Evolutionary conservation across 192 early-diverging fungal genomes (phyloP), one percentile per base, ranked within the genome.

Genomic region (Coemansia furcata): DNA sequence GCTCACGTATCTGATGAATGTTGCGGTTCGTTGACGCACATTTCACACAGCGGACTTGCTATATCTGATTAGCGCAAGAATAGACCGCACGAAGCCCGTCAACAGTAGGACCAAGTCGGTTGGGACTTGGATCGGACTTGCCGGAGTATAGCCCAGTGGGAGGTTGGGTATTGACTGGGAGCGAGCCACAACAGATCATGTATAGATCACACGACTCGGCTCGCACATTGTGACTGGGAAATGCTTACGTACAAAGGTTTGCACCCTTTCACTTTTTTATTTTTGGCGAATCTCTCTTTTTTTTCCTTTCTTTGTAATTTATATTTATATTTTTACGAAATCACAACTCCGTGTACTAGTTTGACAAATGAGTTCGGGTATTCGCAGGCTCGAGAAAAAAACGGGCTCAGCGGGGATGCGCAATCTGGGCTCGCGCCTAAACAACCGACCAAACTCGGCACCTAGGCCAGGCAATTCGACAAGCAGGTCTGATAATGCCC

Each of bases 321-420:
- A 5, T 49, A 5, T 10, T 35, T 37, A 9, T 8, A 9, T 12
- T 11, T 32, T 11, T 12, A 0, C 35, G 37, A 32, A 55, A 55
- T 30, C 52, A 5, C 26, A 55, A 32, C 11, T 33, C 30, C 8
- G 2, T 10, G 14, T 44, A 68, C 37, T 54, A 36, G 40, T 23
- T 58, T 54, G 14, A 33, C 52, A 36, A 66, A 76, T 76, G 73
- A 76, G 73, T 55, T 70, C 68, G 19, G 73, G 73, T 17, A 70
- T 76, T 30, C 63, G 73, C 40, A 66, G 63, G 21, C 21, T 50
- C 17, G 63, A 55, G 15, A 66, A 66, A 35, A 69, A 70, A 60
- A 39, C 26, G 15, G 68, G 73, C 29, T 69, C 73, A 10, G 59
- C 68, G 3, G 73, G 73, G 2, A 62, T 76, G 39, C 73, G 73